Evolutionary conservation across 768 basidiomycete genomes (phyloP), one percentile per base, ranked within the genome.

Genomic region (Hygrocybe punicea): DNA sequence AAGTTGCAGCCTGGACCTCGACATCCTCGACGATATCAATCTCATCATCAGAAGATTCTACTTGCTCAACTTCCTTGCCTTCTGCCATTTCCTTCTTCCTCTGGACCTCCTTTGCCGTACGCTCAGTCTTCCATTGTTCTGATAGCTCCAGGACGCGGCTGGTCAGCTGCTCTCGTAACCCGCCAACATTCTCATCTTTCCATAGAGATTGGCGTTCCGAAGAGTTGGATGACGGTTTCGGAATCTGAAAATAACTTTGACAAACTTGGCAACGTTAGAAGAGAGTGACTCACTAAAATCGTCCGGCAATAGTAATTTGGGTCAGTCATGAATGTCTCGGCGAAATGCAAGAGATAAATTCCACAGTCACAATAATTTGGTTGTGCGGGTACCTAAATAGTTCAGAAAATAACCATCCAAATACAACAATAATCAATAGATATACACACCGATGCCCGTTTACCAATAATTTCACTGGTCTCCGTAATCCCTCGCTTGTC

Each of bases 321-420:
- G 53, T 87, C 72, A 7, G 67, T 72, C 70, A 97, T 82, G 66
- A 98, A 91, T 0, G 82, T 83, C 62, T 85, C 76, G 7, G 86
- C 89, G 51, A 92, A 92, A 65, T 98, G 93, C 10, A 98, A 76
- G 11, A 98, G 78, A 69, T 91, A 99, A 25, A 97, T 68, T 6
- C 97, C 97, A 62, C 97, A 99, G 69, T 98, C 95, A 65, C 86
- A 91, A 60, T 78, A 91, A 67, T 98, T 98, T 14, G 84, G 84
- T 67, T 99, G 97, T 21, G 77, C 75, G 3, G 96, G 96, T 3
- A 94, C 91, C 92, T 96, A 61, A 25, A 46, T 39, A 46, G n/a
- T 46, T 45, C 35, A 58, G 16, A 29, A 29, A 34, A 40, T 6
- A 48, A 21, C n/a, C 34, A 36, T 47, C 23, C 6, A 24, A 33